Percentiles rank a stretch among this genome's conserved stretches.
Evolutionary conservation across 371 early-diverging fungal species (phyloP).

Genomic region (Mortierella sp.): DNA sequence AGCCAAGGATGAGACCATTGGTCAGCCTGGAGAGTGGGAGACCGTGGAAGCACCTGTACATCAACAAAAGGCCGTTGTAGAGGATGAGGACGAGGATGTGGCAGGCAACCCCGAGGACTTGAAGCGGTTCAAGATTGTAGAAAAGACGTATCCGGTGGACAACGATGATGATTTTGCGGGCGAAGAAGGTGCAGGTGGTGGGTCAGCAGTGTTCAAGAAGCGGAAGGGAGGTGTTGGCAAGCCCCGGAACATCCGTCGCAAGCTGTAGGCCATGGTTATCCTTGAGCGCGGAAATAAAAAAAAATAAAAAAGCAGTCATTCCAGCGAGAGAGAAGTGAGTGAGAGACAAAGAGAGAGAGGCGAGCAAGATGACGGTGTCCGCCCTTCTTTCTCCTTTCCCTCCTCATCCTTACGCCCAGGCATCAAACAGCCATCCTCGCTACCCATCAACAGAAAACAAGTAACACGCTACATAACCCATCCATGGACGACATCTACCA

Average conservation of each 20-base stretch:
- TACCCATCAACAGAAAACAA: not conserved
- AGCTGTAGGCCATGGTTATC: slow-evolving; percentile 7
- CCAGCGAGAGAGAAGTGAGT: not conserved
- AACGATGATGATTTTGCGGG: slow-evolving; percentile 26
- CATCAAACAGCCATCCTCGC: not conserved
- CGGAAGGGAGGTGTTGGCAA: slow-evolving; percentile 61
- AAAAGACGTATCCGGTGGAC: slow-evolving; percentile 64
- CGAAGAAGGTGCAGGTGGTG: slow-evolving; percentile 13
- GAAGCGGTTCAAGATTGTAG: slow-evolving; percentile 66
- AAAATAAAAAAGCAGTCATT: not conserved
- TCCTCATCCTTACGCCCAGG: not conserved
- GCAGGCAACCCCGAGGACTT: slow-evolving; percentile 64
- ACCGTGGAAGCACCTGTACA: slow-evolving; percentile 31
- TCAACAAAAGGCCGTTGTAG: too few relatives aligned
- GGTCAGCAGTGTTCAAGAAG: slow-evolving; percentile 67
- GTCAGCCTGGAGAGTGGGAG: slow-evolving; percentile 56
- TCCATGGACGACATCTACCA: slow-evolving; percentile 58
- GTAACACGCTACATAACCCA: not conserved
- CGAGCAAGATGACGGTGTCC: not conserved
- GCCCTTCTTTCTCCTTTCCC: not conserved
- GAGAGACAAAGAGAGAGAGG: not conserved
- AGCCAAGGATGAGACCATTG: slow-evolving; percentile 32
- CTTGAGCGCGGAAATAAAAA: not conserved
- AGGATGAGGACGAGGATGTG: slow-evolving; percentile 62
- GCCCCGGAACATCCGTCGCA: slow-evolving; percentile 56